A percentile compares a stretch with the other conserved stretches of the same genome.
Evolutionary conservation across 257 asterid species (phyloP).

Genomic region (Haberlea rhodopensis): DNA sequence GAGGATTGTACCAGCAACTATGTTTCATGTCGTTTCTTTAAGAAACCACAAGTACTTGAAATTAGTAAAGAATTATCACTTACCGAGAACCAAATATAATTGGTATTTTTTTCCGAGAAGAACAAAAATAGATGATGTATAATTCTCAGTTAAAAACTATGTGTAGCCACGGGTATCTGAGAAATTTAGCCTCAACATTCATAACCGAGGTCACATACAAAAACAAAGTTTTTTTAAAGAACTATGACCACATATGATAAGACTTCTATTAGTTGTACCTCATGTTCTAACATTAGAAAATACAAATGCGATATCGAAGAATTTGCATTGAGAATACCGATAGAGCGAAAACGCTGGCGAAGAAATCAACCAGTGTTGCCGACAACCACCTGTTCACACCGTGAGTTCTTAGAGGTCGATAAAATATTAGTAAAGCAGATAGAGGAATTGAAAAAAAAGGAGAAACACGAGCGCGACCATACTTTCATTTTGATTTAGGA

Average conservation of each 20-base stretch:
- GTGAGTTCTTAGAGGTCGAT: conserved; percentile 20
- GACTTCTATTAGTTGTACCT: not conserved
- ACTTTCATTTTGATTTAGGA: not conserved
- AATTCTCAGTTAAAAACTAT: not conserved
- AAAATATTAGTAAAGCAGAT: conserved; percentile 11
- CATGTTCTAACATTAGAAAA: not conserved
- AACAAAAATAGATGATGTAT: not conserved
- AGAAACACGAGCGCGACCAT: not conserved
- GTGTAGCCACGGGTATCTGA: no score
- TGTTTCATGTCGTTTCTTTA: no score
- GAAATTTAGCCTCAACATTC: not conserved
- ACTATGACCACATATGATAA: not conserved
- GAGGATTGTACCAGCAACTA: no score
- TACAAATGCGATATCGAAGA: conserved; percentile 8
- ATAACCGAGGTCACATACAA: not conserved
- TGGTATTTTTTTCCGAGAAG: not conserved
- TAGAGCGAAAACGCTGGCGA: conserved; percentile 48
- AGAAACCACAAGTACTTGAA: no score
- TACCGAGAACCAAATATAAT: not conserved
- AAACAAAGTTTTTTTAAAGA: not conserved
- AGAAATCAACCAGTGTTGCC: conserved; percentile 73
- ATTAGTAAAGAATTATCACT: not conserved
- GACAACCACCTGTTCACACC: conserved; percentile 66
- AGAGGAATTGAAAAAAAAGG: not conserved
- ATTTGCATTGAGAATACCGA: conserved; percentile 43